Evolutionary conservation across 176 grass and related monocot genomes (phyloP), one percentile per base, ranked within the genome.

Genomic region (Oryza glaberrima): DNA sequence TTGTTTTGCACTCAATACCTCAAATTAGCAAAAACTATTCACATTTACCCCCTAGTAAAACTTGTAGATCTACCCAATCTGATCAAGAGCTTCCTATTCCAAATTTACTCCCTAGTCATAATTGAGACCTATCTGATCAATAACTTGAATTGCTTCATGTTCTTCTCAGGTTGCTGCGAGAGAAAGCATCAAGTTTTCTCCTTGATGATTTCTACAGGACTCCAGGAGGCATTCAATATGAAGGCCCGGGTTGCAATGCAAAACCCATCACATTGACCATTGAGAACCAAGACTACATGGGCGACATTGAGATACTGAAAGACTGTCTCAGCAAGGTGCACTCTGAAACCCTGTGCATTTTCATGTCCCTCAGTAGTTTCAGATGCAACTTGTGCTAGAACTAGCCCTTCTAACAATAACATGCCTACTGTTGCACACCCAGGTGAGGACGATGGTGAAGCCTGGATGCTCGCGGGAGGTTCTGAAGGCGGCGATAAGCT

Each of bases 221-320:
- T 28, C 84, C 92, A 5, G 92, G 92, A 34, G 89, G 89, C 32
- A 88, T 94, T 76, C 89, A 94, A 49, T 94, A 36, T 20, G 77
- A 89, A 82, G 92, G 89, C 11, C 84, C 89, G 6, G 92, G 92
- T 76, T 77, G 86, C 12, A 86, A 91, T 26, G 85, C 64, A 25
- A 94, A 91, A 52, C 87, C 89, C 23, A 84, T 89, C 35, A 88
- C 85, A 13, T 34, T 94, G 60, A 81, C 80, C 54, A 86, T 91
- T 7, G 89, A 94, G 75, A 82, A 94, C 74, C 92, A 94, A 74
- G 92, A 94, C 69, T 94, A 94, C 83, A 89, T 94, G 86, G 92
- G 92, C 0, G 81, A 91, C 73, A 89, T 94, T 2, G 88, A 94
- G 64, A 83, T 82, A 70, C 70, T 94, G 43, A 90, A 94, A 65